These are phyloP conservation scores for Grammothele lineata DNA, from an alignment of 768 basidiomycete genomes.

Conservation along the genomic window DNA sequence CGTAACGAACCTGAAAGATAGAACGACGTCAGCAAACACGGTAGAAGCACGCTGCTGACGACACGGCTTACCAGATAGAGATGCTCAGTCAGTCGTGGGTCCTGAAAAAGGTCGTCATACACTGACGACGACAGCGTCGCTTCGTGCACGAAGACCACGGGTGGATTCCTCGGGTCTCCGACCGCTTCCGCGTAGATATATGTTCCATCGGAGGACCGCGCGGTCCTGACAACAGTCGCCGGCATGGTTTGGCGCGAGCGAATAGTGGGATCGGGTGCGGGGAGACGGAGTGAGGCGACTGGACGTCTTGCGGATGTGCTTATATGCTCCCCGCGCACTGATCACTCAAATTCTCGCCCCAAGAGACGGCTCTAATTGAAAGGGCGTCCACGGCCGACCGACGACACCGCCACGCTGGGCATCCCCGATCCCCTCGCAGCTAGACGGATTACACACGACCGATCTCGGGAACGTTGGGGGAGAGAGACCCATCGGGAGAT, in stretches of 20 bases:
- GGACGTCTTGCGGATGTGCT: background rate
- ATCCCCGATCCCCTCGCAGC: background rate
- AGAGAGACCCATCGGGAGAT: slow-evolving; percentile 9
- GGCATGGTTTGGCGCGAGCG: background rate
- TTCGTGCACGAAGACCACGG: slow-evolving; percentile 22
- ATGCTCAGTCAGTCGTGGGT: slow-evolving; percentile 10
- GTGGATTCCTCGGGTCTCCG: slow-evolving; percentile 18
- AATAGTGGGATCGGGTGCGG: background rate
- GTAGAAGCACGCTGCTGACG: background rate
- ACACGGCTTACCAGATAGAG: slow-evolving; percentile 16
- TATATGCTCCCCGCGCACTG: slow-evolving; percentile 2
- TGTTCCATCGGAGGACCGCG: slow-evolving; percentile 20
- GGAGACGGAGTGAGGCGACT: background rate
- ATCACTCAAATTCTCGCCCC: slow-evolving; percentile 12
- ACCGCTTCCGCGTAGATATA: slow-evolving; percentile 21
- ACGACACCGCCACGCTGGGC: slow-evolving; percentile 6
- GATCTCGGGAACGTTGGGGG: background rate
- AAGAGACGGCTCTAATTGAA: slow-evolving; percentile 2
- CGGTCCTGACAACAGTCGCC: slow-evolving; percentile 7
- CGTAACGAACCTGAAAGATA: slow-evolving; percentile 19
- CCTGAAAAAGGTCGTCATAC: slow-evolving; percentile 19
- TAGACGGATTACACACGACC: background rate
- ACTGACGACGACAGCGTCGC: slow-evolving; percentile 10
- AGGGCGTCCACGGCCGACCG: slow-evolving; percentile 2
- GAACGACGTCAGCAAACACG: background rate